Conservation (phyloP, 192 early-diverging fungal genomes). For the Coemansia sp. region DNA sequence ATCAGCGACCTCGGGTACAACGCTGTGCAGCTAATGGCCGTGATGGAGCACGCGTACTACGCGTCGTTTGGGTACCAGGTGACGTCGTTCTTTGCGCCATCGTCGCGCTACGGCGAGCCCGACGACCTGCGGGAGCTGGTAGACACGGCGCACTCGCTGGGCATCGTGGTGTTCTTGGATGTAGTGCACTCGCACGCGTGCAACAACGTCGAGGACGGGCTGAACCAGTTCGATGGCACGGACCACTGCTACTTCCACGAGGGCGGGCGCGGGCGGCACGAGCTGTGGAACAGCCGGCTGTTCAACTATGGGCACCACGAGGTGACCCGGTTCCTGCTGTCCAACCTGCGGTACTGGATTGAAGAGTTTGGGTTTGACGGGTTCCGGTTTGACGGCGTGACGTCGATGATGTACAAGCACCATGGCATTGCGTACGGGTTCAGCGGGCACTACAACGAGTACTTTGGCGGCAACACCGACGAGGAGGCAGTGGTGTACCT, state of each 20-base stretch:
- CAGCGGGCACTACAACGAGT: slow-evolving; percentile 89
- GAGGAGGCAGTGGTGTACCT: slow-evolving; percentile 83
- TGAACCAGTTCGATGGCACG: slow-evolving; percentile 94
- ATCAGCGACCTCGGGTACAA: slow-evolving; percentile 84
- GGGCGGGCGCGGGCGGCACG: slow-evolving; percentile 79
- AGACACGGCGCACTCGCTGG: slow-evolving; percentile 86
- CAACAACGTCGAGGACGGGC: slow-evolving; percentile 92
- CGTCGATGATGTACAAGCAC: slow-evolving; percentile 93
- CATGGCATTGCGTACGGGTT: slow-evolving; percentile 95
- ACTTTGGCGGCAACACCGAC: slow-evolving; percentile 81
- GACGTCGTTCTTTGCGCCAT: slow-evolving; percentile 93
- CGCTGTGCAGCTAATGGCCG: slow-evolving; percentile 82
- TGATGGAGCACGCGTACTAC: slow-evolving; percentile 99
- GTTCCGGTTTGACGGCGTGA: slow-evolving; percentile 98
- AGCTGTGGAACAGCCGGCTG: slow-evolving; percentile 89
- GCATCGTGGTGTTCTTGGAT: slow-evolving; percentile 86
- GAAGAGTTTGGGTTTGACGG: slow-evolving; percentile 90
- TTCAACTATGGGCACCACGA: slow-evolving; percentile 96
- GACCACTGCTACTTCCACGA: slow-evolving; percentile 97
- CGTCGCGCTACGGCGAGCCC: slow-evolving; percentile 89
- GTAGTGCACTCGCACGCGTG: slow-evolving; percentile 96
- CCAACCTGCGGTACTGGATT: slow-evolving; percentile 93
- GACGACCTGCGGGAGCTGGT: slow-evolving; percentile 91
- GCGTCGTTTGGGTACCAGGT: slow-evolving; percentile 98
- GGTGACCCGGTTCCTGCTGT: slow-evolving; percentile 88